These are phyloP conservation scores for Sordariomycetes sp. DNA, from an alignment of 2,329 filamentous ascomycete species.

Conservation along the genomic window DNA sequence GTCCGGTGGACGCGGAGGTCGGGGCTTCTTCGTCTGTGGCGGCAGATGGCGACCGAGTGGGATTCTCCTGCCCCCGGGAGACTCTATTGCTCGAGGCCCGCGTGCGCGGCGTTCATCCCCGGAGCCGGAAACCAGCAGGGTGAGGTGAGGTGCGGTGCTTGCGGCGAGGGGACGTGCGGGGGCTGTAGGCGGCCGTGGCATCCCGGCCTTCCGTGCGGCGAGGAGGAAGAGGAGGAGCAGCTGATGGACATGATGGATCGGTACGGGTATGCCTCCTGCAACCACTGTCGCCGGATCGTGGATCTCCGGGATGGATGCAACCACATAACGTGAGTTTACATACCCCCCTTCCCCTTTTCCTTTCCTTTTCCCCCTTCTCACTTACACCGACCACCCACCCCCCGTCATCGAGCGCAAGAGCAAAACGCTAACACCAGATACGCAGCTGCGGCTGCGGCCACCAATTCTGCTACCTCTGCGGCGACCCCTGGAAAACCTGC, in stretches of 20 bases:
- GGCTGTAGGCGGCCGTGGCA: conserved; percentile 5
- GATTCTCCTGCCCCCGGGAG: conserved; percentile 5
- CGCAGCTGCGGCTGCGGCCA: conserved; percentile 7
- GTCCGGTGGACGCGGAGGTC: conserved; percentile 4
- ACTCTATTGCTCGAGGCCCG: conserved; percentile 7
- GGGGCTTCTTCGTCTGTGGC: conserved; percentile 5
- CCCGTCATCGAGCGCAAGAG: neutral
- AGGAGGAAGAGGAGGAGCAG: conserved; percentile 8
- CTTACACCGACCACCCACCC: neutral
- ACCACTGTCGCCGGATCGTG: conserved; percentile 40
- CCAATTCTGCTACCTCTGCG: conserved; percentile 9
- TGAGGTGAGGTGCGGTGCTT: conserved; percentile 5
- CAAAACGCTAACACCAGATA: neutral
- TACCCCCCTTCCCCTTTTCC: neutral
- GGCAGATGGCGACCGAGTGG: conserved; percentile 5
- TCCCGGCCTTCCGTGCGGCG: conserved; percentile 7
- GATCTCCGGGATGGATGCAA: conserved; percentile 51
- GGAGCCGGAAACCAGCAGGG: neutral
- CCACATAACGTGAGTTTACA: conserved; percentile 49
- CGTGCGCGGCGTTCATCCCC: conserved; percentile 8
- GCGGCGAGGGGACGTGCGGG: conserved; percentile 6
- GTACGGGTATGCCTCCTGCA: conserved; percentile 41
- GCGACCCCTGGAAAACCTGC: conserved; percentile 2
- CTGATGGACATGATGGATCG: conserved; percentile 25
- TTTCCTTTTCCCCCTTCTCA: neutral